These are phyloP conservation scores for Beta corolliflora DNA, from an alignment of 179 eudicot species.

Conservation along the genomic window DNA sequence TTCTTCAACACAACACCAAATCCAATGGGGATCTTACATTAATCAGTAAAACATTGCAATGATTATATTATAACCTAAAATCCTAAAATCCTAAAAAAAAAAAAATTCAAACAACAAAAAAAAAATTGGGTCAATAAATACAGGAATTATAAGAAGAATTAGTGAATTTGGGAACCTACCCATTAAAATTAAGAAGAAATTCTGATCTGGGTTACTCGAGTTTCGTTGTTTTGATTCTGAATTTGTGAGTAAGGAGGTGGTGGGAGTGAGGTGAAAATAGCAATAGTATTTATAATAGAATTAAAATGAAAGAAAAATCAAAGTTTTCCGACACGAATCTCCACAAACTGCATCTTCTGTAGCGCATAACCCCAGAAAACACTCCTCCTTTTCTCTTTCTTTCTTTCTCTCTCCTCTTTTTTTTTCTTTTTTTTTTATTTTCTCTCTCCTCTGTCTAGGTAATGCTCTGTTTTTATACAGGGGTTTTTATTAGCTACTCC, in stretches of 20 bases:
- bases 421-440: background rate
- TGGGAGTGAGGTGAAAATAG: background rate
- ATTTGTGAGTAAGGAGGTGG: background rate
- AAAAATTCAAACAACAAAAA: background rate
- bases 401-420: background rate
- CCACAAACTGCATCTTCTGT: slow-evolving; percentile 31
- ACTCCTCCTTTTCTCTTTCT: background rate
- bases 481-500: background rate
- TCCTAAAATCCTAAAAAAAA: background rate
- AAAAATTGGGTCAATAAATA: background rate
- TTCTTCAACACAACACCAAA: slow-evolving; percentile 16
- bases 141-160: background rate
- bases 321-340: slow-evolving; percentile 37
- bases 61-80: background rate
- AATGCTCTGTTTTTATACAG: slow-evolving; percentile 31
- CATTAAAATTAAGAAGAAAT: slow-evolving; percentile 41
- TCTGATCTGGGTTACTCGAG: slow-evolving; percentile 39
- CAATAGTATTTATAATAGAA: slow-evolving; percentile 20
- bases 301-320: slow-evolving; percentile 2
- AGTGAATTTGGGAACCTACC: slow-evolving; percentile 47
- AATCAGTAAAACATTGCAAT: background rate
- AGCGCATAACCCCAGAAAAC: slow-evolving; percentile 28
- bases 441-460: slow-evolving; percentile 29
- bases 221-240: background rate
- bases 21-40: slow-evolving; percentile 13